These are phyloP conservation scores for Lactarius sanguifluus DNA, from an alignment of 768 basidiomycete genomes.

Conservation along the genomic window DNA sequence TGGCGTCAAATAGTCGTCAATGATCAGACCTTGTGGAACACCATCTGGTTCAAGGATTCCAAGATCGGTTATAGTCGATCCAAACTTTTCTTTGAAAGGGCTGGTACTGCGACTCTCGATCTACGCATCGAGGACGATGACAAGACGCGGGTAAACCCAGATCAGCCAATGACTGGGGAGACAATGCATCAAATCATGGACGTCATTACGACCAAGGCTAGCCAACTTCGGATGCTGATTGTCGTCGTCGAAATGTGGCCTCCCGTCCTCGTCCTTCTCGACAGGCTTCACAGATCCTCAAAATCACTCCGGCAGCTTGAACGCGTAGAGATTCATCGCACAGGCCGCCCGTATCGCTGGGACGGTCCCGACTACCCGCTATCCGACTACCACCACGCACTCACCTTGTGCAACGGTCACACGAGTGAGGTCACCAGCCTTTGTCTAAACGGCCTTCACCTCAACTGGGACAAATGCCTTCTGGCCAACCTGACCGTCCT, in stretches of 20 bases:
- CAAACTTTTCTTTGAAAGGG: conserved; percentile 56
- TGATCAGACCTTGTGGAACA: conserved; percentile 42
- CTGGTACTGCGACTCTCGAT: conserved; percentile 55
- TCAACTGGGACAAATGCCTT: conserved; percentile 55
- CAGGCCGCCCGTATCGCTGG: conserved; percentile 48
- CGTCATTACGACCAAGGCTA: conserved; percentile 50
- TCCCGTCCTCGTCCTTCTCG: conserved; percentile 50
- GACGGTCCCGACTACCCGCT: conserved; percentile 44
- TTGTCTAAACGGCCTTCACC: conserved; percentile 56
- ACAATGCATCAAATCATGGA: conserved; percentile 52
- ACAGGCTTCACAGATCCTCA: conserved; percentile 40
- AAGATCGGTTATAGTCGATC: conserved; percentile 50
- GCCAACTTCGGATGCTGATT: conserved; percentile 59
- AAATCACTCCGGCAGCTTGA: conserved; percentile 40
- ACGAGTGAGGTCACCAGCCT: conserved; percentile 51
- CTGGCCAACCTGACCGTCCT: conserved; percentile 58
- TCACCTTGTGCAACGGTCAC: conserved; percentile 52
- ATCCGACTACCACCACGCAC: conserved; percentile 35
- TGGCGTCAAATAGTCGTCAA: conserved; percentile 33
- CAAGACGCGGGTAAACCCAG: conserved; percentile 10
- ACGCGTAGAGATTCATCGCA: conserved; percentile 65
- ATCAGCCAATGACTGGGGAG: conserved; percentile 39
- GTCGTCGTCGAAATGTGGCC: conserved; percentile 58
- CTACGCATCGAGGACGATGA: conserved; percentile 55
- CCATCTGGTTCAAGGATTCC: conserved; percentile 59